Conservation (phyloP, 1,139 yeast genomes). For the Pneumocystis jirovecii region DNA sequence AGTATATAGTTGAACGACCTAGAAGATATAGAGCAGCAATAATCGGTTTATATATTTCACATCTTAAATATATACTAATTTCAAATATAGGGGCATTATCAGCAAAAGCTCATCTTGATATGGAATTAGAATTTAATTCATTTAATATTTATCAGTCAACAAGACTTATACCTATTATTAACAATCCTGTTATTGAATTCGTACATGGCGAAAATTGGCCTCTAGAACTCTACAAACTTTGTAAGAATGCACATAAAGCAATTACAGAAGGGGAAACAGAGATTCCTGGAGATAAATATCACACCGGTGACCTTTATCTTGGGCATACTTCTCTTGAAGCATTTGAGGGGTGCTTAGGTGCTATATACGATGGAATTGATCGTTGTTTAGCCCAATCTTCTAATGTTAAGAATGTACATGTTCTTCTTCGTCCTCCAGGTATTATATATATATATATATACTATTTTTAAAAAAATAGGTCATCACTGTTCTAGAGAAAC, state of each 20-base stretch:
- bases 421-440: slow-evolving; percentile 12
- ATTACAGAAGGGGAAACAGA: slow-evolving; percentile 45
- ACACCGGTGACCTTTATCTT: slow-evolving; percentile 68
- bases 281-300: slow-evolving; percentile 63
- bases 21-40: slow-evolving; percentile 64
- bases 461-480: slow-evolving; percentile 57
- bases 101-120: slow-evolving; percentile 33
- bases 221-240: slow-evolving; percentile 40
- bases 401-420: slow-evolving; percentile 4
- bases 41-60: slow-evolving; percentile 58
- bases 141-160: slow-evolving; percentile 4
- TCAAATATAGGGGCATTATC: slow-evolving; percentile 35
- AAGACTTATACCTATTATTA: slow-evolving; percentile 5
- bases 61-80: slow-evolving; percentile 47
- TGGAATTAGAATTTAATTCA: slow-evolving; percentile 21
- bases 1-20: slow-evolving; percentile 72
- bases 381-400: slow-evolving; percentile 26
- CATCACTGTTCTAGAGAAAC: slow-evolving; percentile 77
- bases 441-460: slow-evolving; percentile 32
- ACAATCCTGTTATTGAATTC: slow-evolving; percentile 39
- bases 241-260: slow-evolving; percentile 44
- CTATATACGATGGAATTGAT: slow-evolving; percentile 62
- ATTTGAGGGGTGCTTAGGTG: slow-evolving; percentile 64
- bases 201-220: slow-evolving; percentile 78
- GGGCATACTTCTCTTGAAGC: slow-evolving; percentile 57